These are phyloP conservation scores for Hura crepitans DNA, from an alignment of 441 rosid genomes.

Conservation along the genomic window DNA sequence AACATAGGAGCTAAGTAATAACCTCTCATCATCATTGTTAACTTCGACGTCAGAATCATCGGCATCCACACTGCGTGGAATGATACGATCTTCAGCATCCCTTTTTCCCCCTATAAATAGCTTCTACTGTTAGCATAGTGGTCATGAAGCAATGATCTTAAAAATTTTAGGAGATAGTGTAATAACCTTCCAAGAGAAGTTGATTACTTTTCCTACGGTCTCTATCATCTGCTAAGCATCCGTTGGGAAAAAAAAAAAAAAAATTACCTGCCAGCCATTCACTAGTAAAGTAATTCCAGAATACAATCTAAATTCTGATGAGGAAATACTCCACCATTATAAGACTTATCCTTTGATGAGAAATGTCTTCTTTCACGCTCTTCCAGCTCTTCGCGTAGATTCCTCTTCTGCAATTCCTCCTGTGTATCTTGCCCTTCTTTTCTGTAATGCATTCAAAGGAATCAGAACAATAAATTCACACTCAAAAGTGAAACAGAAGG, in stretches of 20 bases:
- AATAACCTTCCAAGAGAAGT: constrained; percentile 69
- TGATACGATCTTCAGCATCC: constrained; percentile 70
- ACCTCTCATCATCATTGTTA: constrained; percentile 78
- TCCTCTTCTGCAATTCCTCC: constrained; percentile 75
- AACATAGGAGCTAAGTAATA: too few relatives aligned
- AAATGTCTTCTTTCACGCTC: constrained; percentile 90
- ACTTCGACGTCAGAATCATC: constrained; percentile 95
- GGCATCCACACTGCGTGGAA: constrained; percentile 82
- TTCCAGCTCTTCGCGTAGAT: constrained; percentile 86
- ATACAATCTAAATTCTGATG: background rate
- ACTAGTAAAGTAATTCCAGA: background rate
- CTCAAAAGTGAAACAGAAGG: background rate
- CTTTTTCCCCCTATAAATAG: constrained; percentile 52
- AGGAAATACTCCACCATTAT: constrained; percentile 38
- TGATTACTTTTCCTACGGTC: constrained; percentile 73
- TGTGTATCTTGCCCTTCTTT: constrained; percentile 92
- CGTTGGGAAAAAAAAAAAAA: background rate
- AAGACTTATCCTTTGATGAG: constrained; percentile 78
- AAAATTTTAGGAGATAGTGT: constrained; percentile 7
- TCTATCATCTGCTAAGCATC: constrained; percentile 60
- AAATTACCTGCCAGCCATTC: background rate
- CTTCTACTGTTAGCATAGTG: constrained; percentile 19
- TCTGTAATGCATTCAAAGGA: constrained; percentile 37
- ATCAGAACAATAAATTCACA: background rate
- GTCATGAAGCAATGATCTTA: background rate